Evolutionary conservation across 257 asterid species (phyloP), one percentile per base, ranked within the genome.

Genomic region (Primulina eburnea): DNA sequence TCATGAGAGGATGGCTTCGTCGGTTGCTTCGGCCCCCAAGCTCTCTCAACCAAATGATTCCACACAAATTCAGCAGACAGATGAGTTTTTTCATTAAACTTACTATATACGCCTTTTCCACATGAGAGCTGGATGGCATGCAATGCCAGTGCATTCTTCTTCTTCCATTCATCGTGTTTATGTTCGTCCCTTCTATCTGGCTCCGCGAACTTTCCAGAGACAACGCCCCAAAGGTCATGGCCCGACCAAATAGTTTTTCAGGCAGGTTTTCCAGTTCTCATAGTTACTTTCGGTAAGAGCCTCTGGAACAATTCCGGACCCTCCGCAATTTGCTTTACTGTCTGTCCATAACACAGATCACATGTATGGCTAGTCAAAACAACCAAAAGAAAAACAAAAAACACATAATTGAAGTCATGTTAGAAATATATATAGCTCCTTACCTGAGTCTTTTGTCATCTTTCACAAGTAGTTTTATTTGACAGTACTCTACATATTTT

Each of bases 111-210:
- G 29, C 70, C 71, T 65, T 75, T 5, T 33, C 88, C 88, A 60
- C 88, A 80, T 0, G 83, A 80, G 3, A 83, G 74, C 21, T 77
- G 87, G 34, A 78, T 83, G 60, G 82, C 87, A 60, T 83, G 87
- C 63, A 80, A 68, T 28, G 88, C 85, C 65, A 83, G 37, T 18
- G 80, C 82, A 62, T 80, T 78, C 50, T 78, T 80, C 72, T 29
- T 80, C 77, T 57, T 71, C 88, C 88, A 83, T 12, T 75, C 77
- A 2, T 78, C 83, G 9, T 80, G 73, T 62, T 73, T 53, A 30
- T 78, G 65, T 16, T 62, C 61, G 11, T 12, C 21, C 8, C 12
- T 24, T 56, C 76, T 71, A 14, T 29, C 60, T 1, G 88, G 88
- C 64, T 78, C 65, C 0, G 38, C 8, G 64, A 75, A 83, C 47